A percentile compares a stretch with the other conserved stretches of the same genome.
phyloP scores from a whole-genome alignment of 768 basidiomycete genomes.

The Candolleomyces eurysporus region DNA sequence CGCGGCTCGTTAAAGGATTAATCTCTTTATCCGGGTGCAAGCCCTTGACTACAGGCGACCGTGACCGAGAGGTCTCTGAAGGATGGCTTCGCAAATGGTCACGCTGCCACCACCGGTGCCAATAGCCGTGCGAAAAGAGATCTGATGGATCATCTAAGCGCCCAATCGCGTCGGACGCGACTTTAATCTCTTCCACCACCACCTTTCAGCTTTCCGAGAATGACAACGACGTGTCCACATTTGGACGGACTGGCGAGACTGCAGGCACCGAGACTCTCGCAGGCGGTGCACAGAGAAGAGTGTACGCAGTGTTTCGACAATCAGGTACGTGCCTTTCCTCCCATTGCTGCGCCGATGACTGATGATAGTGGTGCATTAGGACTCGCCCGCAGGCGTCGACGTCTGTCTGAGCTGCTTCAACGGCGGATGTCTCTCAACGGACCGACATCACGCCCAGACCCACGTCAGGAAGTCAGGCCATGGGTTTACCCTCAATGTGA shows the following conservation, averaged over 20 bases:
- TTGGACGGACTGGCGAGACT: constrained; percentile 47
- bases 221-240: constrained; percentile 52
- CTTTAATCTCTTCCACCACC: background rate
- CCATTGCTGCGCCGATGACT: constrained; percentile 59
- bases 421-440: constrained; percentile 71
- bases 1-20: no score
- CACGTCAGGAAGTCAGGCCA: constrained; percentile 78
- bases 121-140: background rate
- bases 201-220: background rate
- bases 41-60: no score
- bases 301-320: constrained; percentile 97
- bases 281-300: constrained; percentile 85
- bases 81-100: no score
- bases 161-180: no score
- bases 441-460: constrained; percentile 68
- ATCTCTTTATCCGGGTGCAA: no score
- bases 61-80: no score
- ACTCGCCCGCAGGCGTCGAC: constrained; percentile 72
- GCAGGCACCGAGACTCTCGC: constrained; percentile 57
- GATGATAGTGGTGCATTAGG: constrained; percentile 82
- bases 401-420: constrained; percentile 95
- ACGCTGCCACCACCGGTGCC: no score
- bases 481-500: constrained; percentile 74
- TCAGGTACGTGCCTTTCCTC: constrained; percentile 51
- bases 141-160: no score